A percentile compares a stretch with the other conserved stretches of the same genome.
Conservation (phyloP, 805 yeast species). For the Yarrowia bubula region DNA sequence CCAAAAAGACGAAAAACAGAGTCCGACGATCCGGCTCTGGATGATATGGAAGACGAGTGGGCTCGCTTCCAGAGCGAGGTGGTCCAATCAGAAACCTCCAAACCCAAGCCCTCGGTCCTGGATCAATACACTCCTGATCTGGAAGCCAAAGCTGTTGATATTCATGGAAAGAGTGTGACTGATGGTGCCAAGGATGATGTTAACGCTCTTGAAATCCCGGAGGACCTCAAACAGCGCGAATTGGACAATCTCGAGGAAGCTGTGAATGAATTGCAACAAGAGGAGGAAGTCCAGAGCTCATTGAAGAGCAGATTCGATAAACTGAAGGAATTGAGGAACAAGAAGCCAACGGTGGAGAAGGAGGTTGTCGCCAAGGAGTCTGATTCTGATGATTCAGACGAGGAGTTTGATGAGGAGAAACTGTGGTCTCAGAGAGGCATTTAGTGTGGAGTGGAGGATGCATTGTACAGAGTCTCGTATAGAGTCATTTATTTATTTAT, state of each 20-base stretch:
- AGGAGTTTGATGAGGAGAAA: slow-evolving; percentile 1
- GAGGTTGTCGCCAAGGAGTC: not conserved
- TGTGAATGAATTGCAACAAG: slow-evolving; percentile 5
- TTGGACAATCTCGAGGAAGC: not conserved
- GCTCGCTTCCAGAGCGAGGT: slow-evolving; percentile 19
- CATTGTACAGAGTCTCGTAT: not conserved
- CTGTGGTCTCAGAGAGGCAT: slow-evolving; percentile 8
- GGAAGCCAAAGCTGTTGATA: slow-evolving; percentile 5
- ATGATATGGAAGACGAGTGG: slow-evolving; percentile 17
- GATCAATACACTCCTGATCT: slow-evolving; percentile 1
- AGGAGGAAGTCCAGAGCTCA: slow-evolving; percentile 2
- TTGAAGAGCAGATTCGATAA: not conserved
- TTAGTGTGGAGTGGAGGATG: not conserved
- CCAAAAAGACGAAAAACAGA: slow-evolving; percentile 14
- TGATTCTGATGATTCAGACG: not conserved
- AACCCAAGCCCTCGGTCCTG: not conserved
- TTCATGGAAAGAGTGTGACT: not conserved
- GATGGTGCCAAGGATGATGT: not conserved
- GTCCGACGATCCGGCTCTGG: slow-evolving; percentile 1
- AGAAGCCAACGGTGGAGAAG: not conserved
- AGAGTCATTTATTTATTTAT: not conserved
- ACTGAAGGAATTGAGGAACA: not conserved
- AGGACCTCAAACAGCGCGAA: slow-evolving; percentile 5
- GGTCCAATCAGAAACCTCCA: not conserved
- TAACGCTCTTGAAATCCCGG: not conserved